Percentiles rank a stretch among this genome's conserved stretches.
Evolutionary conservation across 306 rosid genomes (phyloP).

Genomic region (Lathyrus aphaca): DNA sequence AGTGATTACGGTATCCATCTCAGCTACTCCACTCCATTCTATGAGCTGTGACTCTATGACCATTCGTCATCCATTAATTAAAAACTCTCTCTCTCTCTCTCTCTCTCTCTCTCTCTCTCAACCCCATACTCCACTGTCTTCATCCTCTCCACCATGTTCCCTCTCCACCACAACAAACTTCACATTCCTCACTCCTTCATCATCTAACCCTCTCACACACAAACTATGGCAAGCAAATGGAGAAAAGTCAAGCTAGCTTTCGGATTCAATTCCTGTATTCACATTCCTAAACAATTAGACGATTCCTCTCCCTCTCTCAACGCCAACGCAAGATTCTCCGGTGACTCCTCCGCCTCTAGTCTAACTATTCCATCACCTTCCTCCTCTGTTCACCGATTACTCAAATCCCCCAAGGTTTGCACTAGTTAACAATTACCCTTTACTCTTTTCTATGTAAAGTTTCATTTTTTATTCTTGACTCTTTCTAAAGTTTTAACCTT

Average conservation of each 20-base stretch:
- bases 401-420: constrained; percentile 75
- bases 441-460: constrained; percentile 22
- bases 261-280: constrained; percentile 65
- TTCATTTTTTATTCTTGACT: background rate
- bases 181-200: constrained; percentile 22
- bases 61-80: background rate
- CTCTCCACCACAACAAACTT: constrained; percentile 16
- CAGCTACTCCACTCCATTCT: constrained; percentile 4
- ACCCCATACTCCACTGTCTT: constrained; percentile 15
- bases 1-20: background rate
- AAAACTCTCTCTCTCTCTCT: background rate
- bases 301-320: constrained; percentile 53
- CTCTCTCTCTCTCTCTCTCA: constrained; percentile 4
- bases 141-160: constrained; percentile 29
- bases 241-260: constrained; percentile 81
- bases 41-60: background rate
- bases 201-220: constrained; percentile 33
- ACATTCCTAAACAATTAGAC: constrained; percentile 61
- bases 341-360: constrained; percentile 43
- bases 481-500: constrained; percentile 14
- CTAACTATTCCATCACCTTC: constrained; percentile 67
- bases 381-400: constrained; percentile 61
- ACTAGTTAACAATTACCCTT: constrained; percentile 1
- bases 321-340: constrained; percentile 47
- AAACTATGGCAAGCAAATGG: constrained; percentile 74